phyloP scores from a whole-genome alignment of 2,329 filamentous ascomycete genomes.

The Ophiostoma pallidulum region DNA sequence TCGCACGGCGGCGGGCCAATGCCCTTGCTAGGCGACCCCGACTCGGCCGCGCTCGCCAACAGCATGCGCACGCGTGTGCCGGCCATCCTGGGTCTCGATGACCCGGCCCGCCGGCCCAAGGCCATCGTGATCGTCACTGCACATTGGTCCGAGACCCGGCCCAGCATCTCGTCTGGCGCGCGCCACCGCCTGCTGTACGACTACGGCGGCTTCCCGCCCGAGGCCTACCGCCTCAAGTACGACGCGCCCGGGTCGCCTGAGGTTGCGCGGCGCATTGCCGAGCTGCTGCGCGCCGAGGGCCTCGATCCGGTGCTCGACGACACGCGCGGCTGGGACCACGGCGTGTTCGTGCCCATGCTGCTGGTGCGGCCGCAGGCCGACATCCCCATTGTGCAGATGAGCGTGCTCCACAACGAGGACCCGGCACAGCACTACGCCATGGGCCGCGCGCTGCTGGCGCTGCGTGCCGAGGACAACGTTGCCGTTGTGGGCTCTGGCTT shows the following conservation, averaged over 20 bases:
- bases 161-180: slow-evolving; percentile 40
- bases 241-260: slow-evolving; percentile 45
- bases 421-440: slow-evolving; percentile 39
- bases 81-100: slow-evolving; percentile 44
- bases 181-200: slow-evolving; percentile 43
- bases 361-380: slow-evolving; percentile 43
- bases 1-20: slow-evolving; percentile 48
- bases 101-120: slow-evolving; percentile 29
- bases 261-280: slow-evolving; percentile 39
- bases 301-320: slow-evolving; percentile 31
- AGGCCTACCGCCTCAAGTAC: slow-evolving; percentile 46
- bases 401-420: slow-evolving; percentile 43
- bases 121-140: slow-evolving; percentile 50
- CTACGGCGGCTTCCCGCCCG: slow-evolving; percentile 49
- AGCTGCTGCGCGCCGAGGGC: slow-evolving; percentile 35
- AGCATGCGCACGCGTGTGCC: slow-evolving; percentile 46
- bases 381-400: slow-evolving; percentile 48
- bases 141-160: slow-evolving; percentile 43
- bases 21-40: slow-evolving; percentile 47
- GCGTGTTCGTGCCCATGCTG: slow-evolving; percentile 49
- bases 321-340: slow-evolving; percentile 48
- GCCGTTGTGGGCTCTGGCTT: slow-evolving; percentile 53
- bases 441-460: slow-evolving; percentile 40
- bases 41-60: slow-evolving; percentile 38
- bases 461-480: slow-evolving; percentile 41